Percentiles rank a stretch among this genome's conserved stretches.
Evolutionary conservation across 129 eudicot genomes (phyloP).

Genomic region (Ambrosia trifida): DNA sequence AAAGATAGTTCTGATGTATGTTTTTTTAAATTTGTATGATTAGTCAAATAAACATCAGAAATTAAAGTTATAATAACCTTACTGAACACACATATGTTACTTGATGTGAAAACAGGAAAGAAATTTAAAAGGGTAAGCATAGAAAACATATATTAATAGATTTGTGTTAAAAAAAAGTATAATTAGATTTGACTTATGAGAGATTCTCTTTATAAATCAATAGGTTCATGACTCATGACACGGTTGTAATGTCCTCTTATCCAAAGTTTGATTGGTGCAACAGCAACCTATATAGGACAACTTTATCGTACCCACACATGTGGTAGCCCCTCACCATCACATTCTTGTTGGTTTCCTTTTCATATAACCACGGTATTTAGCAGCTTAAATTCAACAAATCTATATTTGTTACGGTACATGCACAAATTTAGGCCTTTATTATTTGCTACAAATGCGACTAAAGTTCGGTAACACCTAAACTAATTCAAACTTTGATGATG

Average conservation of each 20-base stretch:
- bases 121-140: neutral
- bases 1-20: neutral
- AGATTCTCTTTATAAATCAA: neutral
- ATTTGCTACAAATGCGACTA: neutral
- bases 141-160: neutral
- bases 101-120: neutral
- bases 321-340: slow-evolving; percentile 24
- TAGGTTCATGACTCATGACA: neutral
- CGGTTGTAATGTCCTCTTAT: neutral
- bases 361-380: neutral
- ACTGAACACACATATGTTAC: neutral
- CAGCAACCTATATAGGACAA: slow-evolving; percentile 4
- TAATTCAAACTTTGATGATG: neutral
- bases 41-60: slow-evolving; percentile 16
- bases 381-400: neutral
- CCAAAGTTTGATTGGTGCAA: neutral
- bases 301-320: slow-evolving; percentile 28
- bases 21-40: neutral
- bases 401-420: neutral
- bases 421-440: neutral
- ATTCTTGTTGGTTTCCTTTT: neutral
- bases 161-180: neutral
- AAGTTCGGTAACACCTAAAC: neutral
- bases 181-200: neutral
- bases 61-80: neutral